Base-by-base conservation (phyloP, 306 rosid genomes). In the Fragaria nilgerrensis region DNA sequence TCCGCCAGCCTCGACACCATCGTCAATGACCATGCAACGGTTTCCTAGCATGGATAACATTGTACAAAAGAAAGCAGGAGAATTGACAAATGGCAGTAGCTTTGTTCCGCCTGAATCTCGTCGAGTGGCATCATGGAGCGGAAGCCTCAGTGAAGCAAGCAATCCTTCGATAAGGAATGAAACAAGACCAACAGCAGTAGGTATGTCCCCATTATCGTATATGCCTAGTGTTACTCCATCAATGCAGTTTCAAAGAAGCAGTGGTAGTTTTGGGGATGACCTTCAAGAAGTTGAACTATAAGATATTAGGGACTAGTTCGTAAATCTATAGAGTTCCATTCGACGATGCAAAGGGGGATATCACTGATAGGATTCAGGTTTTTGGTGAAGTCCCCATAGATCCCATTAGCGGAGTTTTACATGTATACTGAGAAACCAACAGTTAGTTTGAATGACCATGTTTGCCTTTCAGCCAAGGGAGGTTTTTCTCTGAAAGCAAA, bases 251-350 rank as follows among this genome's bases (percentile, higher is more conserved):
- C 55, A 56, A 16, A 76, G 80, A 63, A 87, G 64, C 56, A 76
- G 69, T 53, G 68, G 87, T 59, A 88, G 85, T 84, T 81, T 82
- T 32, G 88, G 91, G 29, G 90, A 83, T 32, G 92, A 84, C 78
- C 96, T 91, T 79, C 91, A 89, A 2, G 94, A 91, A 86, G 91
- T 87, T 82, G 89, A 88, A 80, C 92, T 89, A 70, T 89, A 87
- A 89, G 74, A 23, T 71, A 55, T 22, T 32, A 14, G 41, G 61
- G 49, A 39, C 29, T 63, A 76, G 39, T 55, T 68, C 23, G 27
- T 75, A 61, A 17, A 62, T 63, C 8, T 32, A n/a, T 20, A 70
- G 68, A 39, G 43, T 13, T 53, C 52, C 76, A 22, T 70, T 69
- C 17, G 61, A 19, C 52, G 6, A 27, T 62, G 81, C 43, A 23